Percentiles rank a stretch among this genome's conserved stretches.
Evolutionary conservation across 805 yeast species (phyloP).

Genomic region (Kazachstania kunashirensis): DNA sequence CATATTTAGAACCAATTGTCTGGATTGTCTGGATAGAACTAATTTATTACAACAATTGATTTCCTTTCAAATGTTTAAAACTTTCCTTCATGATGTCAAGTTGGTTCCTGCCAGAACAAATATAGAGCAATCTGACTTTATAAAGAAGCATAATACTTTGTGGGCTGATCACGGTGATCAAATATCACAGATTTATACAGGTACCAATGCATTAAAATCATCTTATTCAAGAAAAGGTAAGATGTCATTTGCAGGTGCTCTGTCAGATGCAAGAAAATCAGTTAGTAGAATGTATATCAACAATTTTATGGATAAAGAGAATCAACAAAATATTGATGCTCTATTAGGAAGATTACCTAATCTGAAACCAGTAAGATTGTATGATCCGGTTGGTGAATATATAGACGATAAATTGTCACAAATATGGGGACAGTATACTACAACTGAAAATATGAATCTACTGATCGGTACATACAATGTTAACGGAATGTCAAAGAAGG

Average conservation of each 20-base stretch:
- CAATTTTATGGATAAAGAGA: conserved; percentile 83
- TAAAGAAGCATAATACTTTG: conserved; percentile 62
- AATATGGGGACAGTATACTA: conserved; percentile 44
- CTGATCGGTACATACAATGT: conserved; percentile 84
- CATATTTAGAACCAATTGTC: conserved; percentile 82
- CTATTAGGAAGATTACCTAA: conserved; percentile 71
- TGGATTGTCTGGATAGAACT: conserved; percentile 91
- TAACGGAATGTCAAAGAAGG: conserved; percentile 52
- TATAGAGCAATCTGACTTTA: conserved; percentile 44
- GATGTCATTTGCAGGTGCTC: conserved; percentile 91
- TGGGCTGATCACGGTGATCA: conserved; percentile 99
- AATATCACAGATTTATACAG: conserved; percentile 89
- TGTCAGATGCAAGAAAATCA: conserved; percentile 92
- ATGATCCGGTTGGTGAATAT: conserved; percentile 79
- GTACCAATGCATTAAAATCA: conserved; percentile 93
- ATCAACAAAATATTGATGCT: conserved; percentile 79
- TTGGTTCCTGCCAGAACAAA: conserved; percentile 16
- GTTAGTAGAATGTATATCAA: conserved; percentile 91
- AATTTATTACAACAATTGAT: conserved; percentile 80
- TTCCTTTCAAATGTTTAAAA: conserved; percentile 57
- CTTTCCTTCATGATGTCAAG: conserved; percentile 36
- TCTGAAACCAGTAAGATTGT: conserved; percentile 59
- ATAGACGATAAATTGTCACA: conserved; percentile 48
- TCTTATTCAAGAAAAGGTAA: conserved; percentile 91
- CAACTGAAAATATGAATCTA: conserved; percentile 47